A percentile compares a stretch with the other conserved stretches of the same genome.
phyloP scores from a whole-genome alignment of 192 early-diverging fungal genomes.

The Gaertneriomyces semiglobifer region DNA sequence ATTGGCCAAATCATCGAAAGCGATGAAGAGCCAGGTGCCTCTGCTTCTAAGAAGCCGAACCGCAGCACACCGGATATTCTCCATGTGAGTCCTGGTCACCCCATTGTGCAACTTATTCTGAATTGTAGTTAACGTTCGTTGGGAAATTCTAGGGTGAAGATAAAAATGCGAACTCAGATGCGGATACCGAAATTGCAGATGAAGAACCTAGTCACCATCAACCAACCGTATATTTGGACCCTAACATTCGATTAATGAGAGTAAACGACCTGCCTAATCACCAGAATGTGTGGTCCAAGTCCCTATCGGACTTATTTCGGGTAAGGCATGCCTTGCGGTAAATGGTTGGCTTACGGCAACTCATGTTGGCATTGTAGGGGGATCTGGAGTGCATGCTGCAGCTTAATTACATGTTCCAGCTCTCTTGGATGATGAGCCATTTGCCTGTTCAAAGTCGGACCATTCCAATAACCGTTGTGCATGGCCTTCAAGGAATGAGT shows the following conservation, averaged over 20 bases:
- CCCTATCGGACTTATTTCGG: conserved; percentile 17
- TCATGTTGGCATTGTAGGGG: not conserved
- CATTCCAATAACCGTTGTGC: conserved; percentile 25
- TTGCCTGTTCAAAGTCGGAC: conserved; percentile 15
- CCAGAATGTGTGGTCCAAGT: conserved; percentile 23
- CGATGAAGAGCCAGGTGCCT: no score
- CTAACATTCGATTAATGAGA: conserved; percentile 2
- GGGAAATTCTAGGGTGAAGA: no score
- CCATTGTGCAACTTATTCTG: no score
- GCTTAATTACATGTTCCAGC: conserved; percentile 35
- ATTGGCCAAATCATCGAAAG: no score
- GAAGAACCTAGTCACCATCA: no score
- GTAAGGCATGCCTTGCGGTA: not conserved
- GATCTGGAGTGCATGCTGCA: conserved; percentile 26
- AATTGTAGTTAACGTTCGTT: no score
- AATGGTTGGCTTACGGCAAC: not conserved
- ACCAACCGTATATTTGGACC: not conserved
- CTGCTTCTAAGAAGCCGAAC: no score
- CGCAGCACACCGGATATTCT: no score
- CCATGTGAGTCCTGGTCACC: no score
- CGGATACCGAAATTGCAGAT: no score
- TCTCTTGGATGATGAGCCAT: conserved; percentile 29
- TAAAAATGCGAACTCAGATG: no score
- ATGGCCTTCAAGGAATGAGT: conserved; percentile 17
- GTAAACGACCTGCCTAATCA: conserved; percentile 9